Conservation (phyloP, 805 yeast species). For the Yarrowia divulgata region DNA sequence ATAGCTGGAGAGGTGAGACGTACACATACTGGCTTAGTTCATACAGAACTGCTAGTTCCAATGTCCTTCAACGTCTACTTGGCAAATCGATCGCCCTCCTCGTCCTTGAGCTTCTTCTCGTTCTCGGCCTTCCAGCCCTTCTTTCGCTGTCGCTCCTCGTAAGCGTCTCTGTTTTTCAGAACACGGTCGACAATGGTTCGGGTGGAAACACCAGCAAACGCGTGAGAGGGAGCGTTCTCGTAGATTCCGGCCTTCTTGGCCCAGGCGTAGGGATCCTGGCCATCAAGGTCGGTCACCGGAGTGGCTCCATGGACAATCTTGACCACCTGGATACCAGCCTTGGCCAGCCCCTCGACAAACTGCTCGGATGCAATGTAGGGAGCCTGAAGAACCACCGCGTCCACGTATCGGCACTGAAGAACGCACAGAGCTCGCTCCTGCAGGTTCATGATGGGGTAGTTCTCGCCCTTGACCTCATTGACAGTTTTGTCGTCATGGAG, state of each 20-base stretch:
- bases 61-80: neutral
- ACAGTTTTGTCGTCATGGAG: conserved; percentile 65
- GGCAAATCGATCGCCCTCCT: conserved; percentile 42
- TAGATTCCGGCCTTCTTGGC: conserved; percentile 52
- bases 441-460: conserved; percentile 84
- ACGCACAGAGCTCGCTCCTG: conserved; percentile 88
- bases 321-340: conserved; percentile 49
- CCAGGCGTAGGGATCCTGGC: conserved; percentile 54
- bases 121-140: conserved; percentile 81
- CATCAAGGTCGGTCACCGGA: conserved; percentile 50
- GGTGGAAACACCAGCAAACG: conserved; percentile 70
- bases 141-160: conserved; percentile 83
- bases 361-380: conserved; percentile 59
- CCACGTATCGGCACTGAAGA: conserved; percentile 84
- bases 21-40: neutral
- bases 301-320: conserved; percentile 69
- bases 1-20: neutral
- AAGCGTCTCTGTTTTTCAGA: conserved; percentile 66
- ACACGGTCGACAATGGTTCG: conserved; percentile 79
- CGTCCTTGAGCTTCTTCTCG: conserved; percentile 52
- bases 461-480: conserved; percentile 63
- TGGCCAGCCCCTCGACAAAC: conserved; percentile 54
- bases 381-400: conserved; percentile 75
- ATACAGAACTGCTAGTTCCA: too few species aligned
- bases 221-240: conserved; percentile 59